Conservation (phyloP, 176 grass and related monocot genomes). For the Ampelocalamus luodianensis region DNA sequence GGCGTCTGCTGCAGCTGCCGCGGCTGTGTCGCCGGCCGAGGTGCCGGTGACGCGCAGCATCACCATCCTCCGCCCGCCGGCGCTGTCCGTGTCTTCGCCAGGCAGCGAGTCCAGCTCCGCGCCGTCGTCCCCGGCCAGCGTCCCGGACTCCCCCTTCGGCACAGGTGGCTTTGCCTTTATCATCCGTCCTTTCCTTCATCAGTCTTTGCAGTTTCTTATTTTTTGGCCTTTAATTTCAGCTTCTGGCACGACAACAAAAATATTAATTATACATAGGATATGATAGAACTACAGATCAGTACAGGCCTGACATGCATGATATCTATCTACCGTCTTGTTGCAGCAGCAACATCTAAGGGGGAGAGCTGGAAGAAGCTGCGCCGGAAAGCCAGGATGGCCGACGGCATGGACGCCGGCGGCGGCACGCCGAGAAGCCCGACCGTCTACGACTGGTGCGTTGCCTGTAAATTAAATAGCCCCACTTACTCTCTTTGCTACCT, state of each 20-base stretch:
- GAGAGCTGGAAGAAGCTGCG: constrained; percentile 65
- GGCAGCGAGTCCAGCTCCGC: constrained; percentile 55
- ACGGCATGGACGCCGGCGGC: constrained; percentile 29
- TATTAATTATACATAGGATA: background rate
- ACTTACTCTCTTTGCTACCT: background rate
- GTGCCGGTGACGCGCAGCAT: constrained; percentile 69
- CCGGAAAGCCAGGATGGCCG: constrained; percentile 57
- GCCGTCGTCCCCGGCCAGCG: constrained; percentile 72
- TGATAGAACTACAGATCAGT: background rate
- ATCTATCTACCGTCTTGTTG: background rate
- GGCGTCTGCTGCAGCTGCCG: background rate
- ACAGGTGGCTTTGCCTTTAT: constrained; percentile 34
- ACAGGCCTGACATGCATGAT: background rate
- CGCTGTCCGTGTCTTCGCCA: constrained; percentile 52
- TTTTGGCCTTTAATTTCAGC: background rate
- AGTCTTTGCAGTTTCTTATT: background rate
- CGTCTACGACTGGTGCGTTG: constrained; percentile 81
- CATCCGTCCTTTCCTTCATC: background rate
- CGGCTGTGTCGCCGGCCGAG: background rate
- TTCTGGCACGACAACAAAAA: too few species aligned
- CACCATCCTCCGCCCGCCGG: constrained; percentile 64
- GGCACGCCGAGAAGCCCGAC: constrained; percentile 75
- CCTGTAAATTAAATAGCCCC: background rate
- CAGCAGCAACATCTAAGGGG: constrained; percentile 67
- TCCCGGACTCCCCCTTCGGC: constrained; percentile 61